Evolutionary conservation across 202 grass and related monocot species (phyloP).

Genomic region (Elaeis oleifera): DNA sequence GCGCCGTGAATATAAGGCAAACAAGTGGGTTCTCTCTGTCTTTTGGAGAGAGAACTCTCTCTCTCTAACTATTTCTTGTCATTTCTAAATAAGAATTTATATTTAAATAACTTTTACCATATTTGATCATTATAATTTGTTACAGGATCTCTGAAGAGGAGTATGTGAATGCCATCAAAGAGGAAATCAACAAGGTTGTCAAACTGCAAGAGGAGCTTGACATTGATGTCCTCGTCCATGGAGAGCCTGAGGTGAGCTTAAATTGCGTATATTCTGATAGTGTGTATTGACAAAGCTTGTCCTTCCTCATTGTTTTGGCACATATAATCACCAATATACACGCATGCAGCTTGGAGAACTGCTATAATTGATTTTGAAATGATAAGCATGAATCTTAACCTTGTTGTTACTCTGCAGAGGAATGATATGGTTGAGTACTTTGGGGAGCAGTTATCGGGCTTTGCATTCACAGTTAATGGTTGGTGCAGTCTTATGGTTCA

Average conservation of each 20-base stretch:
- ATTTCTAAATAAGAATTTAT: constrained; percentile 17
- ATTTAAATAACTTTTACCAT: too few species aligned
- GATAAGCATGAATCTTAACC: not conserved
- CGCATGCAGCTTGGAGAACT: too few species aligned
- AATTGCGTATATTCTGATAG: constrained; percentile 1
- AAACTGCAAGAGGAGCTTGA: constrained; percentile 92
- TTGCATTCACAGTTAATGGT: constrained; percentile 30
- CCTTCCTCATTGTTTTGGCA: not conserved
- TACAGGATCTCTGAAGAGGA: constrained; percentile 89
- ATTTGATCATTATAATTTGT: not conserved
- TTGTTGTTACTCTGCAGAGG: constrained; percentile 35
- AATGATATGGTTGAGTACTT: constrained; percentile 82
- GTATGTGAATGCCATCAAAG: constrained; percentile 72
- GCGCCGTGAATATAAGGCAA: constrained; percentile 95
- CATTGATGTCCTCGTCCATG: constrained; percentile 95
- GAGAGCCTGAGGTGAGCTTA: constrained; percentile 81
- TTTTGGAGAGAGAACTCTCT: not conserved
- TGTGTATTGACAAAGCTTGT: constrained; percentile 4
- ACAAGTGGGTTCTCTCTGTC: constrained; percentile 44
- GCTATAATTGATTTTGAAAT: not conserved
- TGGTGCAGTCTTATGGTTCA: constrained; percentile 33
- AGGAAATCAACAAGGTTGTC: constrained; percentile 95
- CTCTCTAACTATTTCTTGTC: constrained; percentile 7
- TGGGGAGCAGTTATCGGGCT: constrained; percentile 24
- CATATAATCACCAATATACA: too few species aligned